Conservation (phyloP, 805 yeast genomes). For the Teunomyces atbi region DNA sequence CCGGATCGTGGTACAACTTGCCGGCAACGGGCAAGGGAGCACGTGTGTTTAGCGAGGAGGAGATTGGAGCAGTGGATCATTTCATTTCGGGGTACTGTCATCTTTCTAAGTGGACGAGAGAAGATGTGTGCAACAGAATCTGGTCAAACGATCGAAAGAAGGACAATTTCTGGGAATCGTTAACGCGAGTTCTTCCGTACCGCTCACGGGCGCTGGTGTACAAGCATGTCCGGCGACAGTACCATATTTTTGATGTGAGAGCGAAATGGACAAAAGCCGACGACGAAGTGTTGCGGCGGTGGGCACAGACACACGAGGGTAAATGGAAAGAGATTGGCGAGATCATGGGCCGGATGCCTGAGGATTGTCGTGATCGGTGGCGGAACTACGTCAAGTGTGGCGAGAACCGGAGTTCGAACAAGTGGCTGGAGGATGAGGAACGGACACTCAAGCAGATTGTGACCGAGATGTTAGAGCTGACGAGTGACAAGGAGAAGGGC, state of each 20-base stretch:
- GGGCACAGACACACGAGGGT: slow-evolving; percentile 68
- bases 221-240: slow-evolving; percentile 87
- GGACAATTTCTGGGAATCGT: slow-evolving; percentile 86
- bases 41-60: slow-evolving; percentile 58
- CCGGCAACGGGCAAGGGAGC: slow-evolving; percentile 25
- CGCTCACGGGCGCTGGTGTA: slow-evolving; percentile 87
- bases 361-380: slow-evolving; percentile 96
- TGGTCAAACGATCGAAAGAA: slow-evolving; percentile 85
- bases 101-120: slow-evolving; percentile 59
- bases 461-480: slow-evolving; percentile 37
- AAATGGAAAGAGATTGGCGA: slow-evolving; percentile 88
- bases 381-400: slow-evolving; percentile 95
- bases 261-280: slow-evolving; percentile 90
- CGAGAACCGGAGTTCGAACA: slow-evolving; percentile 64
- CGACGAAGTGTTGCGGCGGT: slow-evolving; percentile 61
- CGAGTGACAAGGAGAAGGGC: slow-evolving; percentile 16
- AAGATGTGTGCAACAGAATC: slow-evolving; percentile 75
- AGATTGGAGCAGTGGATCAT: slow-evolving; percentile 66
- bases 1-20: slow-evolving; percentile 33
- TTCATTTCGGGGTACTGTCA: slow-evolving; percentile 69
- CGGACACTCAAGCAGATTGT: slow-evolving; percentile 55
- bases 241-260: slow-evolving; percentile 81
- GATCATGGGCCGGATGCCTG: slow-evolving; percentile 89
- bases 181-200: slow-evolving; percentile 76
- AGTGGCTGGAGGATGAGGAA: slow-evolving; percentile 81